Percentiles rank a stretch among this genome's conserved stretches.
Evolutionary conservation across 768 basidiomycete genomes (phyloP).

Genomic region (Leccinellum rugosiceps): DNA sequence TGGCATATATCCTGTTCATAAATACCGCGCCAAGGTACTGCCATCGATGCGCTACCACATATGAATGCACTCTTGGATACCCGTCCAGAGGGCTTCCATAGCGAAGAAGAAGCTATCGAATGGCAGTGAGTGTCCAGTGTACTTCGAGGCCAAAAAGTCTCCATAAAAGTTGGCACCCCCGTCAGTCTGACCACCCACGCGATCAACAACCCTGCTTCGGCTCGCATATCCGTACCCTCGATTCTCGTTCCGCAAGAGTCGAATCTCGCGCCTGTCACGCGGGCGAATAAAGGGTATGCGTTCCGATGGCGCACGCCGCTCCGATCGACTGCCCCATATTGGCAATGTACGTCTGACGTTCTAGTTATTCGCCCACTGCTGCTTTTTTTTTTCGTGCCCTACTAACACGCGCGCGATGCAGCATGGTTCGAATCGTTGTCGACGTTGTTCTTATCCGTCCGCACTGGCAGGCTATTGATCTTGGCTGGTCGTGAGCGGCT

Average conservation of each 20-base stretch:
- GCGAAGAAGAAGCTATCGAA: constrained; percentile 79
- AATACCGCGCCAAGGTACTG: constrained; percentile 58
- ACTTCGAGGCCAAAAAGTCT: neutral
- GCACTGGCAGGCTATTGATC: constrained; percentile 82
- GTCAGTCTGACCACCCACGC: constrained; percentile 74
- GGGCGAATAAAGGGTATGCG: constrained; percentile 19
- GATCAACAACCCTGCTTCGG: constrained; percentile 78
- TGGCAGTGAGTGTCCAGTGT: constrained; percentile 78
- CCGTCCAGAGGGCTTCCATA: constrained; percentile 83
- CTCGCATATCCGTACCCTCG: constrained; percentile 84
- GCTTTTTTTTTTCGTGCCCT: neutral
- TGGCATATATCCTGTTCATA: neutral
- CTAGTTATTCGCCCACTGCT: neutral
- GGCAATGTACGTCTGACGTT: constrained; percentile 60
- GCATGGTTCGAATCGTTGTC: constrained; percentile 93
- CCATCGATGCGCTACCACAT: constrained; percentile 86
- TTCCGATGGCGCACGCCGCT: constrained; percentile 86
- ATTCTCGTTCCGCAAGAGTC: constrained; percentile 56
- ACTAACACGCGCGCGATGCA: constrained; percentile 29
- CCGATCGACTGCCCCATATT: constrained; percentile 81
- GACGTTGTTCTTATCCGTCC: constrained; percentile 67
- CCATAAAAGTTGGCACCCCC: neutral
- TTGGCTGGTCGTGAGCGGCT: constrained; percentile 92
- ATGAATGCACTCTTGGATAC: constrained; percentile 88
- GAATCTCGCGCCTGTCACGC: constrained; percentile 27